A percentile compares a stretch with the other conserved stretches of the same genome.
Conservation (phyloP, 1,284 basidiomycete genomes). For the Ustilago nuda region DNA sequence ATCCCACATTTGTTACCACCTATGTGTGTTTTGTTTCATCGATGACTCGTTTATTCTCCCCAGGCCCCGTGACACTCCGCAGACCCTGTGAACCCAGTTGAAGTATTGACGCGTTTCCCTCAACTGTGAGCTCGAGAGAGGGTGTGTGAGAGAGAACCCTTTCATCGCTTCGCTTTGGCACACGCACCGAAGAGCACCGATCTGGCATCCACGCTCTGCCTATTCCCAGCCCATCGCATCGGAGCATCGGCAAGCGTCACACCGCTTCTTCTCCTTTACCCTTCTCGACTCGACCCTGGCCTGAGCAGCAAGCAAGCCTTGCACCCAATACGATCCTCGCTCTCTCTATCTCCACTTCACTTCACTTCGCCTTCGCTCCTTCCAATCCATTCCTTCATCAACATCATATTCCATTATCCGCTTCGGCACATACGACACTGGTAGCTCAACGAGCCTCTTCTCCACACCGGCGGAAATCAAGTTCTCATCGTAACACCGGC, state of each 20-base stretch:
- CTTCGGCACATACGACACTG: conserved; percentile 1
- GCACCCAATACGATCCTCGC: background rate
- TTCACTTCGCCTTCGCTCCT: background rate
- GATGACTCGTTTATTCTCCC: too few species aligned
- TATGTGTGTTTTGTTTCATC: too few species aligned
- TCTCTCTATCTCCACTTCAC: background rate
- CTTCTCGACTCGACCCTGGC: too few species aligned
- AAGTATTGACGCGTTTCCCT: too few species aligned
- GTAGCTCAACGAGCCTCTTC: conserved; percentile 1
- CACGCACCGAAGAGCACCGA: conserved; percentile 25
- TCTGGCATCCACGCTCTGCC: conserved; percentile 7
- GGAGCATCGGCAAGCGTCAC: conserved; percentile 6
- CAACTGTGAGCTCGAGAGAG: too few species aligned
- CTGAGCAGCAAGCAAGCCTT: background rate
- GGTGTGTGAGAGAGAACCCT: background rate
- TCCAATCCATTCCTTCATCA: background rate
- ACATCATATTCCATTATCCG: background rate
- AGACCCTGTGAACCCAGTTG: too few species aligned
- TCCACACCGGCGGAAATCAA: background rate
- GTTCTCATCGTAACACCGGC: background rate
- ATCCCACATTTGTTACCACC: too few species aligned
- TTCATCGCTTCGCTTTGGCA: conserved; percentile 9
- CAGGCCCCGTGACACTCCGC: too few species aligned
- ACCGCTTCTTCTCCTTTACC: background rate
- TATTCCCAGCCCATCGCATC: conserved; percentile 6